These are phyloP conservation scores for Citrus hindsii DNA, from an alignment of 345 rosid genomes.

Conservation along the genomic window DNA sequence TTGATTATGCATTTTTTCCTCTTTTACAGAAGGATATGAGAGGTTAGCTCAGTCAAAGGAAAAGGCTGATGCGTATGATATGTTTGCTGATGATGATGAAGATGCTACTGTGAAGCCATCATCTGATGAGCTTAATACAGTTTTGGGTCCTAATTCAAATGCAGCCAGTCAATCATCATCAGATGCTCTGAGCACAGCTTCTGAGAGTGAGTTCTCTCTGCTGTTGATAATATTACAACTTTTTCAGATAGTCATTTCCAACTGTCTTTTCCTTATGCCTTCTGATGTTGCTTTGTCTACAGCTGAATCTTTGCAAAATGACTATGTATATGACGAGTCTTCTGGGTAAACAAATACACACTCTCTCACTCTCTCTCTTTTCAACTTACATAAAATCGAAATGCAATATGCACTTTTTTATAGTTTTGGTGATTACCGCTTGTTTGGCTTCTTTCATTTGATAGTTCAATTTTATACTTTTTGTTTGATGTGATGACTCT, in stretches of 20 bases:
- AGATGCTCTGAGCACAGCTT: constrained; percentile 15
- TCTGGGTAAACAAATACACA: constrained; percentile 55
- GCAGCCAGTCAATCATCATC: constrained; percentile 29
- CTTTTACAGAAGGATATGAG: constrained; percentile 77
- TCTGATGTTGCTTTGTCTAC: constrained; percentile 21
- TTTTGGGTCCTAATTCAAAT: constrained; percentile 28
- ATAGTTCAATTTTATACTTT: background rate
- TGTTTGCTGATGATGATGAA: constrained; percentile 82
- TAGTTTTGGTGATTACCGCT: background rate
- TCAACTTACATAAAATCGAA: background rate
- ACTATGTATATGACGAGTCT: constrained; percentile 80
- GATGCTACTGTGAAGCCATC: constrained; percentile 33
- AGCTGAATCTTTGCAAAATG: constrained; percentile 58
- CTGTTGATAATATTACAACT: background rate
- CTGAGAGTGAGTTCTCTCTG: constrained; percentile 32
- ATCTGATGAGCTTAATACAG: constrained; percentile 23
- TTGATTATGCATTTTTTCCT: background rate
- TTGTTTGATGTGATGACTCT: background rate
- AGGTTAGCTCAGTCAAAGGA: constrained; percentile 57
- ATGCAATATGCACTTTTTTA: background rate
- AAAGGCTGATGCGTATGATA: constrained; percentile 56
- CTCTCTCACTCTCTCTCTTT: background rate
- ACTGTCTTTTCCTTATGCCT: background rate
- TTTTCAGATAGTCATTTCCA: constrained; percentile 8
- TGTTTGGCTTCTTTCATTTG: background rate